Evolutionary conservation across 108 stramenopile species (phyloP), one percentile per base, ranked within the genome.

Genomic region (Nannochloropsis gaditana): DNA sequence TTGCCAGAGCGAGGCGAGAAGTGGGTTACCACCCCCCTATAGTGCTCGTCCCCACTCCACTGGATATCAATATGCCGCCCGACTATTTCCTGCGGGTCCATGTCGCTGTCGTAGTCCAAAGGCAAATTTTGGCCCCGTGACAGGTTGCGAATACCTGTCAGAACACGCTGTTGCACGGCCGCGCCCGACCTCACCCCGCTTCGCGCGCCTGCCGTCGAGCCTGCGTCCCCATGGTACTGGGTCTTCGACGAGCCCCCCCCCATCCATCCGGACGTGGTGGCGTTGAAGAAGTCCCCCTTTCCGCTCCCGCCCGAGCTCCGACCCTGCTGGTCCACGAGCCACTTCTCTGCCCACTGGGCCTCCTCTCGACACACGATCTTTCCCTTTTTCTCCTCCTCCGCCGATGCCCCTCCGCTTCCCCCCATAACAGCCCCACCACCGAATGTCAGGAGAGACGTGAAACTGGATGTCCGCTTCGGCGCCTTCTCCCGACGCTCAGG

Each of bases 31-130:
- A 4, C n/a, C 59, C 59, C 59, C 59, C 3, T 73, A n/a, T 73
- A 73, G n/a, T 73, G 59, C 59, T 73, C 59, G 59, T 73, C n/a
- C 59, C 59, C 59, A 73, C 59, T 73, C 59, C 59, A 73, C 8
- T 73, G 15, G 59, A 73, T 73, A 15, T 73, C n/a, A 15, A 73
- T 8, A 73, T n/a, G n/a, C 59, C n/a, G 15, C 59, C 59, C 59
- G 19, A 73, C 59, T 5, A 73, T n/a, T 73, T 15, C 59, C 59
- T n/a, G 15, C 59, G 59, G 59, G 59, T 73, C 59, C 59, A 73
- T 73, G 8, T 73, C 59, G n/a, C 59, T 73, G 8, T 73, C 59
- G n/a, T 73, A 73, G n/a, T 73, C n/a, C n/a, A 73, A 73, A 73
- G 59, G 59, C 59, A 73, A n/a, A 8, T 73, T 8, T n/a, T 73